Evolutionary conservation across 2,329 filamentous ascomycete species (phyloP).

Genomic region (Paecilomyces sp.): DNA sequence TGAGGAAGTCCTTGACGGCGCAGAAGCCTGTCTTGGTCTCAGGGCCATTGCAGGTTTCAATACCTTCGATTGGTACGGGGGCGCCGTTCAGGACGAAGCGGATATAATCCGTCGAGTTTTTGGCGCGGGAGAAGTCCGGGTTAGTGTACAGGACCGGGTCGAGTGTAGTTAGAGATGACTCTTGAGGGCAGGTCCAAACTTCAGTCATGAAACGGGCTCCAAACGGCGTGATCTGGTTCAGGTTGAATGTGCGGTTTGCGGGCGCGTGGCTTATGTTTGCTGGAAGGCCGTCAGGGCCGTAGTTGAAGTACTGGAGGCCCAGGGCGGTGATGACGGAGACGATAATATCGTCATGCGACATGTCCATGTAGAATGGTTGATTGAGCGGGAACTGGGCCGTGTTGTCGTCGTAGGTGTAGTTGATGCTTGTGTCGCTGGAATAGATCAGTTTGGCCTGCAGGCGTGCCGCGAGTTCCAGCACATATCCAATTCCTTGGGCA

Average conservation of each 20-base stretch:
- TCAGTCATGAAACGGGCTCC: slow-evolving; percentile 50
- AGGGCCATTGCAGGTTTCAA: slow-evolving; percentile 15
- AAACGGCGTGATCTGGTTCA: slow-evolving; percentile 49
- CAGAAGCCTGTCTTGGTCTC: slow-evolving; percentile 21
- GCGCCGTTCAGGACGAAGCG: slow-evolving; percentile 24
- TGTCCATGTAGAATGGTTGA: slow-evolving; percentile 46
- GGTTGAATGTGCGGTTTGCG: slow-evolving; percentile 41
- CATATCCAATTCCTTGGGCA: slow-evolving; percentile 47
- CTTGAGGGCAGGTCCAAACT: slow-evolving; percentile 43
- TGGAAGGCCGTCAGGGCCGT: slow-evolving; percentile 17
- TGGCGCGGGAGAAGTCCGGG: slow-evolving; percentile 10
- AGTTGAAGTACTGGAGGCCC: slow-evolving; percentile 47
- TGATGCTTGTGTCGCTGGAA: slow-evolving; percentile 45
- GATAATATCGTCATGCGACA: slow-evolving; percentile 49
- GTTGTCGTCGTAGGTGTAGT: slow-evolving; percentile 43
- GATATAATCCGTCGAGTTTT: slow-evolving; percentile 16
- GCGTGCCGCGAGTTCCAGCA: slow-evolving; percentile 46
- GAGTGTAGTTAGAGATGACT: slow-evolving; percentile 25
- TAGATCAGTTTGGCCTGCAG: slow-evolving; percentile 41
- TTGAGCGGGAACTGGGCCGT: slow-evolving; percentile 39
- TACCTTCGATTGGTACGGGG: slow-evolving; percentile 19
- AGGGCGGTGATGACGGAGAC: slow-evolving; percentile 45
- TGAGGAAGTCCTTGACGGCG: slow-evolving; percentile 17
- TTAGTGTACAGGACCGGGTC: slow-evolving; percentile 27
- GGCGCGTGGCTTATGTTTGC: slow-evolving; percentile 28